Conservation (phyloP, 345 rosid species). For the Hevea brasiliensis region DNA sequence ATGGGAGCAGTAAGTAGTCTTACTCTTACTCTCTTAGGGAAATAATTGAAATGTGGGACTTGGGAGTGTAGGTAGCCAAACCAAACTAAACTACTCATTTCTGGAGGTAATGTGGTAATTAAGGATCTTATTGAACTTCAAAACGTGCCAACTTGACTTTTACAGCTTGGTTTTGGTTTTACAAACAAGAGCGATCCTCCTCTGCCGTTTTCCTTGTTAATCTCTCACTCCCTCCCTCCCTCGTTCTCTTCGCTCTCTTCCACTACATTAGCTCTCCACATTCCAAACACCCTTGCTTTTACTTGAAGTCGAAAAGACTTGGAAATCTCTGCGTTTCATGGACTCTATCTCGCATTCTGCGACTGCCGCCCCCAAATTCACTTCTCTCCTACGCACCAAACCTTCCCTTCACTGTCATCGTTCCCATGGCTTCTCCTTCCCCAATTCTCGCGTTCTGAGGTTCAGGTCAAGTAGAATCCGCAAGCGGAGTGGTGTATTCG, state of each 20-base stretch:
- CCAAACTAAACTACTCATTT: too few relatives aligned
- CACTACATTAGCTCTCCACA: background rate
- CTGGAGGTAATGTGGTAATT: too few relatives aligned
- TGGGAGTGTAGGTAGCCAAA: too few relatives aligned
- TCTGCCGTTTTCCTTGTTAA: conserved; percentile 11
- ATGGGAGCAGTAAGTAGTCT: too few relatives aligned
- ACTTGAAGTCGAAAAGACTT: background rate
- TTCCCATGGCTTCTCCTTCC: conserved; percentile 1
- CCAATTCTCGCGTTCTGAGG: conserved; percentile 3
- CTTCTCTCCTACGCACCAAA: background rate
- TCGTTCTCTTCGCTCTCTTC: conserved; percentile 2
- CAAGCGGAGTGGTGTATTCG: conserved; percentile 3
- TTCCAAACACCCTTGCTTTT: background rate
- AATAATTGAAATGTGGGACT: too few relatives aligned
- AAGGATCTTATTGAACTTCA: too few relatives aligned
- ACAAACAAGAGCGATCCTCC: too few relatives aligned
- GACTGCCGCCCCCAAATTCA: background rate
- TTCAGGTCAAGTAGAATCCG: background rate
- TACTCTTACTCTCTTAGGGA: too few relatives aligned
- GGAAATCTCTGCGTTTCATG: conserved; percentile 1
- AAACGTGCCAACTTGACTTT: too few relatives aligned
- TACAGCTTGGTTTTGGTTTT: too few relatives aligned
- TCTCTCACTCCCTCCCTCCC: background rate
- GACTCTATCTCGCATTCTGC: conserved; percentile 9
- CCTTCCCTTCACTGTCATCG: background rate